phyloP scores from a whole-genome alignment of 2,329 filamentous ascomycete genomes.

The Aspergillus cejpii region DNA sequence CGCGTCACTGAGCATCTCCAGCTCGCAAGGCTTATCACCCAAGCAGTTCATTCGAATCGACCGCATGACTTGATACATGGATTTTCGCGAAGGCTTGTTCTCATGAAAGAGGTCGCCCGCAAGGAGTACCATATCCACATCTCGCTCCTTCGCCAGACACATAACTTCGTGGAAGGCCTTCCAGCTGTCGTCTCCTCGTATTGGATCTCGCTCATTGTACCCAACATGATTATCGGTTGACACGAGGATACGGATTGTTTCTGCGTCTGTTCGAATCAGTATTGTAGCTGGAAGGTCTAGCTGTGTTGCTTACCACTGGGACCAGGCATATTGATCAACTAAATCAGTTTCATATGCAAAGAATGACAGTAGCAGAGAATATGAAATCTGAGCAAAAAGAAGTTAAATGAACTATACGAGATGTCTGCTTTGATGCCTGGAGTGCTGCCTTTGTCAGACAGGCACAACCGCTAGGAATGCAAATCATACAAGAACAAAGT shows the following conservation, averaged over 20 bases:
- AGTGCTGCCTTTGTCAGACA: too few species aligned
- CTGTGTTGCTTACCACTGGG: constrained; percentile 23
- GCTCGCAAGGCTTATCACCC: constrained; percentile 88
- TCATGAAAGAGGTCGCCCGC: constrained; percentile 96
- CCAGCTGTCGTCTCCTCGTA: constrained; percentile 97
- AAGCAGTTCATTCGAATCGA: constrained; percentile 88
- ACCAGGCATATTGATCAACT: constrained; percentile 18
- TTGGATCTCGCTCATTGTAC: constrained; percentile 85
- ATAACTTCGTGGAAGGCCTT: constrained; percentile 92
- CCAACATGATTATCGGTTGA: constrained; percentile 98
- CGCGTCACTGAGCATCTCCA: constrained; percentile 90
- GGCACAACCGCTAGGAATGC: too few species aligned
- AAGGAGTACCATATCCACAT: constrained; percentile 96
- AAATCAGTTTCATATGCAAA: neutral
- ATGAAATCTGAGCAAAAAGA: neutral
- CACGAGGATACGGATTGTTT: constrained; percentile 90
- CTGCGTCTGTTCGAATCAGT: constrained; percentile 45
- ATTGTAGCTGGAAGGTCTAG: neutral
- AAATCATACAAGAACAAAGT: neutral
- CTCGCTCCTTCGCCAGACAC: constrained; percentile 73
- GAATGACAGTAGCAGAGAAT: neutral
- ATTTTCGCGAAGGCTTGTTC: constrained; percentile 91
- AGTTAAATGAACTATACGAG: too few species aligned
- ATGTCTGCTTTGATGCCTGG: too few species aligned
- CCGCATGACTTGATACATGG: constrained; percentile 96